Conservation (phyloP, 2,329 filamentous ascomycete genomes). For the Xylaria sp. region DNA sequence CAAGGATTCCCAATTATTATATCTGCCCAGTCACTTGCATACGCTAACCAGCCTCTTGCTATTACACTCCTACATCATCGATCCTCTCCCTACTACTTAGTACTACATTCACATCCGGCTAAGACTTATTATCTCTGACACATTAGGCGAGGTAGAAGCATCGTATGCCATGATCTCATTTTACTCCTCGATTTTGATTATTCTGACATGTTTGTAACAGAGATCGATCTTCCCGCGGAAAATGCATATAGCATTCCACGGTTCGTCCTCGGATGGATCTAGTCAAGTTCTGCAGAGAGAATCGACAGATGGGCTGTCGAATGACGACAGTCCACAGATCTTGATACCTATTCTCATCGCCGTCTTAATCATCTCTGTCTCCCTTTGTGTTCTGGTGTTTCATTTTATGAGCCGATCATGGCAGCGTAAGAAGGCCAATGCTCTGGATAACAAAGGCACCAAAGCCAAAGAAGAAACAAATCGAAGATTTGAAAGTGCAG, state of each 20-base stretch:
- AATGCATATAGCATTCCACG: not conserved
- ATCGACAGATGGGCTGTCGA: not conserved
- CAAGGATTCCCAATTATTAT: not conserved
- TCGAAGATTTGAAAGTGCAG: not conserved
- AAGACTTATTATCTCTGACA: not conserved
- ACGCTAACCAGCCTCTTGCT: not conserved
- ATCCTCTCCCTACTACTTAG: not conserved
- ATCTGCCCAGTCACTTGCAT: not conserved
- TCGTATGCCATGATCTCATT: not conserved
- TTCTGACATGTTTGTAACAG: not conserved
- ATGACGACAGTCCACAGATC: not conserved
- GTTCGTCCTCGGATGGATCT: not conserved
- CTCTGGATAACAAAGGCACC: not conserved
- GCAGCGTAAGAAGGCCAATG: conserved; percentile 13
- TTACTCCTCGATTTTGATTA: not conserved
- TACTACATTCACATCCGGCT: not conserved
- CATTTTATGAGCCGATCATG: conserved; percentile 10
- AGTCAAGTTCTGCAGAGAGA: not conserved
- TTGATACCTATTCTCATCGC: conserved; percentile 7
- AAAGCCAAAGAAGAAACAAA: not conserved
- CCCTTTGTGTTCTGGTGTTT: conserved; percentile 15
- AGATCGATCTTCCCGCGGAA: not conserved
- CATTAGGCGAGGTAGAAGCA: not conserved
- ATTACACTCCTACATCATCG: not conserved
- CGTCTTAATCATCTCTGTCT: not conserved